phyloP scores from a whole-genome alignment of 2,329 filamentous ascomycete species.

The Alternaria rosae region DNA sequence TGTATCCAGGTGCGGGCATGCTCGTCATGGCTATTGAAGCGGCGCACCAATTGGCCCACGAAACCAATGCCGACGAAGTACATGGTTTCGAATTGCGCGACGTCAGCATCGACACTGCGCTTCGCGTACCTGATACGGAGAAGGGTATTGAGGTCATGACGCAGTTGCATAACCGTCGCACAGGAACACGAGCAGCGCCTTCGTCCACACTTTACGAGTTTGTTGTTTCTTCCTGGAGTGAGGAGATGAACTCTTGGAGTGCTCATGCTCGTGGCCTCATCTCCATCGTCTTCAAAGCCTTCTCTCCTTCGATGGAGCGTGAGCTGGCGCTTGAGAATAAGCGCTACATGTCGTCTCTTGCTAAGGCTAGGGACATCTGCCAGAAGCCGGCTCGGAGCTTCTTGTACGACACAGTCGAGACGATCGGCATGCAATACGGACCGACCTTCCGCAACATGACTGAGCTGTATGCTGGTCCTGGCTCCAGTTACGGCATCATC shows the following conservation, averaged over 20 bases:
- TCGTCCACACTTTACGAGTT: conserved; percentile 13
- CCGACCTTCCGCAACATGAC: conserved; percentile 16
- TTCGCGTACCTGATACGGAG: conserved; percentile 11
- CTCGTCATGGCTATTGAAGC: conserved; percentile 49
- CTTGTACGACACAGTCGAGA: conserved; percentile 11
- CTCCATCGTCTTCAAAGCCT: conserved; percentile 2
- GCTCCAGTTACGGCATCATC: conserved; percentile 7
- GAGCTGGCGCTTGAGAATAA: conserved; percentile 1
- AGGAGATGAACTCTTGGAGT: conserved; percentile 8
- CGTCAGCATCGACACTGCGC: conserved; percentile 6
- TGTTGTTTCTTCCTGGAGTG: conserved; percentile 9
- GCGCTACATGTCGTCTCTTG: conserved; percentile 4
- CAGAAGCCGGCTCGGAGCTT: conserved; percentile 11
- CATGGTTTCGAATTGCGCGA: conserved; percentile 7
- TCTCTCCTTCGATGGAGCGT: conserved; percentile 5
- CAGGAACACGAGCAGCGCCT: conserved; percentile 7
- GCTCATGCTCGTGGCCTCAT: conserved; percentile 7
- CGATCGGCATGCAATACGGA: conserved; percentile 14
- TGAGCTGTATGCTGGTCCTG: conserved; percentile 18
- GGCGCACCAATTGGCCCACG: neutral
- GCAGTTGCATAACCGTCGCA: conserved; percentile 13
- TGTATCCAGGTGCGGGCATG: conserved; percentile 57
- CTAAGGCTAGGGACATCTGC: neutral
- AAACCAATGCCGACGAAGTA: conserved; percentile 3
- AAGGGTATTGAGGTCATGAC: conserved; percentile 15